These are phyloP conservation scores for Copromyces sp. DNA, from an alignment of 495 filamentous ascomycete genomes.

Conservation along the genomic window DNA sequence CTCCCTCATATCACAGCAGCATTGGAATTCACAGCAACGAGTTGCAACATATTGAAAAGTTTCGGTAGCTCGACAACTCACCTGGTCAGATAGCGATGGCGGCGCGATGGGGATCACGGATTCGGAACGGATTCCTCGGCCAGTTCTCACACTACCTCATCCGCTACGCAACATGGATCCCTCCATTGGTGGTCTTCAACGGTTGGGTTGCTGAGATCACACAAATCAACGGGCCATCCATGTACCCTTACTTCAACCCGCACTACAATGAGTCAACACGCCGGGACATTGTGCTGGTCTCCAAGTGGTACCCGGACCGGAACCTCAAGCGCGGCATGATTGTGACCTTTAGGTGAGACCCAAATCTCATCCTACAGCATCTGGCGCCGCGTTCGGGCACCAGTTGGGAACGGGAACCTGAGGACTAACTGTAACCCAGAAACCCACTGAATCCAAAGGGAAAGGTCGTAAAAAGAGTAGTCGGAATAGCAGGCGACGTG, in stretches of 20 bases:
- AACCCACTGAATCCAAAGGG: slow-evolving; percentile 51
- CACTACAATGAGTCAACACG: slow-evolving; percentile 47
- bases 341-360: slow-evolving; percentile 40
- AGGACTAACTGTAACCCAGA: slow-evolving; percentile 27
- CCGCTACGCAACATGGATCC: slow-evolving; percentile 49
- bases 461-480: slow-evolving; percentile 57
- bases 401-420: background rate
- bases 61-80: background rate
- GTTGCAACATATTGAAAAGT: background rate
- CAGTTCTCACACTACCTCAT: slow-evolving; percentile 37
- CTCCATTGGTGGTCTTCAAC: slow-evolving; percentile 55
- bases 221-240: slow-evolving; percentile 56
- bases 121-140: slow-evolving; percentile 18
- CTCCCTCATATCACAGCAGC: background rate
- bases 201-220: slow-evolving; percentile 51
- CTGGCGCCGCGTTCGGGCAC: background rate
- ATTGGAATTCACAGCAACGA: background rate
- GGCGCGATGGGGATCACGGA: slow-evolving; percentile 26
- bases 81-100: background rate
- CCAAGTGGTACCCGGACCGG: slow-evolving; percentile 36
- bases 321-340: slow-evolving; percentile 43
- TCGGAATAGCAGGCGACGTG: slow-evolving; percentile 60
- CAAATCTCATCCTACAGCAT: background rate
- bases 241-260: slow-evolving; percentile 69
- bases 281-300: slow-evolving; percentile 42